These are phyloP conservation scores for Falciphora oryzae DNA, from an alignment of 2,329 filamentous ascomycete species.

Conservation along the genomic window DNA sequence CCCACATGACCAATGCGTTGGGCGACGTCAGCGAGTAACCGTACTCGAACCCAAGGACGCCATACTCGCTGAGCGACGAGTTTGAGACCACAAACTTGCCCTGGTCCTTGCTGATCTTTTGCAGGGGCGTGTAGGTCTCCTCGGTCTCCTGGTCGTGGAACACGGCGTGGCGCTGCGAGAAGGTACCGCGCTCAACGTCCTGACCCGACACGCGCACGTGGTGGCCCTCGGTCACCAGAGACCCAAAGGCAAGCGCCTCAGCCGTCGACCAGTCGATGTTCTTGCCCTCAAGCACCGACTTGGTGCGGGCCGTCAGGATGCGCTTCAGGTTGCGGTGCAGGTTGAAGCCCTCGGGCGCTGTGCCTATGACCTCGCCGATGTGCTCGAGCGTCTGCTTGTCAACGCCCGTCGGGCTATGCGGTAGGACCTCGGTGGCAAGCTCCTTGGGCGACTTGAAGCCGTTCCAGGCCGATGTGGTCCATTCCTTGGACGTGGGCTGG, in stretches of 20 bases:
- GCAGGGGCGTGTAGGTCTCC: constrained; percentile 84
- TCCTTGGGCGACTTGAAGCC: constrained; percentile 99
- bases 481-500: constrained; percentile 92
- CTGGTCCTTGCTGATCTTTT: constrained; percentile 85
- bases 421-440: constrained; percentile 86
- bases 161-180: constrained; percentile 95
- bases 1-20: constrained; percentile 98
- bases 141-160: constrained; percentile 97
- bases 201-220: constrained; percentile 97
- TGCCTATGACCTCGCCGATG: constrained; percentile 76
- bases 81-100: constrained; percentile 96
- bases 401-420: constrained; percentile 83
- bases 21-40: constrained; percentile 96
- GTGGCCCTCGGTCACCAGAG: constrained; percentile 85
- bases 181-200: constrained; percentile 98
- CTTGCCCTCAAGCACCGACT: constrained; percentile 86
- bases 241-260: constrained; percentile 91
- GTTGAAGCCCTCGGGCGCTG: constrained; percentile 76
- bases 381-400: constrained; percentile 67
- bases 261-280: constrained; percentile 97
- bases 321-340: constrained; percentile 95
- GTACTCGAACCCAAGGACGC: constrained; percentile 91
- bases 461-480: constrained; percentile 98
- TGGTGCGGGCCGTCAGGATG: constrained; percentile 83
- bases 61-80: constrained; percentile 71